Evolutionary conservation across 2,329 filamentous ascomycete genomes (phyloP), one percentile per base, ranked within the genome.

Genomic region (Verticillium dahliae): DNA sequence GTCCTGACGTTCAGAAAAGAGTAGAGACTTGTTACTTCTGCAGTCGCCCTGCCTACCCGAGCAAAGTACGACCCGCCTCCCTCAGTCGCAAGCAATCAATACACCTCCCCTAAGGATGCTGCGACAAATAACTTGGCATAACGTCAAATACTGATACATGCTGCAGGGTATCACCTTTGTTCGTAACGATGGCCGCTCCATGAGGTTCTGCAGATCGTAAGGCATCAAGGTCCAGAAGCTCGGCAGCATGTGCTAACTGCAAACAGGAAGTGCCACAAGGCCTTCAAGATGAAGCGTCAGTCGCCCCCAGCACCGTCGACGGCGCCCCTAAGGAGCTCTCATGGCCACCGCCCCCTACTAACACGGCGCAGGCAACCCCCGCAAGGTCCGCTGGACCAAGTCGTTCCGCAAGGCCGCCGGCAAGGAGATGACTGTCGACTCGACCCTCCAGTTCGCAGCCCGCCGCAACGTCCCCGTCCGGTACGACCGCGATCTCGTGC

Each of bases 321-420:
- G 45, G 11, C 45, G 22, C 45, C 45, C n/a, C 2, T 18, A 18
- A 50, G 18, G 39, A 22, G 1, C 7, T 15, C 39, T 9, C 39
- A 45, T 7, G 6, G 7, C 15, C 39, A 7, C 15, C 14, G 15
- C n/a, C 18, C n/a, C 45, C 4, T 22, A 50, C 45, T 50, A 18
- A 50, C 45, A 50, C 45, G n/a, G 1, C 18, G 6, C 45, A 50
- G 45, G 45, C 68, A 97, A 98, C 80, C 93, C 94, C 39, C 88
- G 94, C 75, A 97, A 97, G 78, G 86, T 98, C 69, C 95, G 92
- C 78, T 97, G 94, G 95, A 97, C 94, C 65, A 97, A 97, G 83
- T 88, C 91, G 59, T 94, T 93, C 84, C 90, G 92, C 72, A 89
- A 89, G 73, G 86, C 89, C n/a, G 89, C 90, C 62, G 91, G 91